phyloP scores from a whole-genome alignment of 2,329 filamentous ascomycete genomes.

The Trichoderma sp. region DNA sequence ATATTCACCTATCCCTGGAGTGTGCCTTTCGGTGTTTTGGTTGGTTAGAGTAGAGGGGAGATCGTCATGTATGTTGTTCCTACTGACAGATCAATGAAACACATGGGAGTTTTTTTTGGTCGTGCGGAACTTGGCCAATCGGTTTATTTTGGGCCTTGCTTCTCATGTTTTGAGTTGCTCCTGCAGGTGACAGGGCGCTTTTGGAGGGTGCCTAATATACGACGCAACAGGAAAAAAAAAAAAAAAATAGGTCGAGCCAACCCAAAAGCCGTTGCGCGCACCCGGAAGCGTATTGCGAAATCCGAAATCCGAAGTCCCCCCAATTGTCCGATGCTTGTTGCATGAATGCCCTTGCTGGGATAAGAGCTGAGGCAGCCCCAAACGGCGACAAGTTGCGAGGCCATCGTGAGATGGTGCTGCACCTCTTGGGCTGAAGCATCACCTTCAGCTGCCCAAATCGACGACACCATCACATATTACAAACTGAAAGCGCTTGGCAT shows the following conservation, averaged over 20 bases:
- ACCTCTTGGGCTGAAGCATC: background rate
- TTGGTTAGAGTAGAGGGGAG: background rate
- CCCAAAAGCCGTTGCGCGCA: background rate
- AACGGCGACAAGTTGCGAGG: background rate
- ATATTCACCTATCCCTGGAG: background rate
- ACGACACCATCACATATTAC: background rate
- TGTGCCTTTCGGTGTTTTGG: background rate
- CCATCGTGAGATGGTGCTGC: background rate
- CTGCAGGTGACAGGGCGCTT: background rate
- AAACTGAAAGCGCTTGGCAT: background rate
- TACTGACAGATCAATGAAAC: background rate
- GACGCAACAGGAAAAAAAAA: background rate
- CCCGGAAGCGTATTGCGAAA: background rate
- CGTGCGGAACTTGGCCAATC: background rate
- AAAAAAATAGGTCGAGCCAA: background rate
- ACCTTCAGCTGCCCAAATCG: background rate
- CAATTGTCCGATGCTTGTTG: background rate
- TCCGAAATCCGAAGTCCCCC: background rate
- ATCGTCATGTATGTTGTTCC: background rate
- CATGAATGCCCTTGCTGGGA: background rate
- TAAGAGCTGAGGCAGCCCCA: background rate
- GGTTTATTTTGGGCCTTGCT: background rate
- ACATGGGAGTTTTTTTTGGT: background rate
- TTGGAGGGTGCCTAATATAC: slow-evolving; percentile 4
- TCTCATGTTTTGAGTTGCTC: background rate